Evolutionary conservation across 1,284 basidiomycete genomes (phyloP).

Genomic region (Ceratobasidium theobromae): DNA sequence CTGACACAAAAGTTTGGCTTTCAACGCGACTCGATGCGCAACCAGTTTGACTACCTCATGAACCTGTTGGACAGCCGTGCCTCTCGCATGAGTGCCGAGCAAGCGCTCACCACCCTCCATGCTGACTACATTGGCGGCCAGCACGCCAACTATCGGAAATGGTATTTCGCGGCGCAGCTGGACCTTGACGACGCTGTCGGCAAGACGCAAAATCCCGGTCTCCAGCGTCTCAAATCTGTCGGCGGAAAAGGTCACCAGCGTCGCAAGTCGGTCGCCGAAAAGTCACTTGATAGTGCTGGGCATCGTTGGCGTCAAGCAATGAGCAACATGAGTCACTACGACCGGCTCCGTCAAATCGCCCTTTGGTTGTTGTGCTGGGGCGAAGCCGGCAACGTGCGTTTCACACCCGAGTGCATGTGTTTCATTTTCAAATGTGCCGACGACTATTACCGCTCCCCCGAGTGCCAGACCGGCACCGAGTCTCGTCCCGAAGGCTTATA

Average conservation of each 20-base stretch:
- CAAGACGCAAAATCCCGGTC: slow-evolving; percentile 85
- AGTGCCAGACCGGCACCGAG: slow-evolving; percentile 92
- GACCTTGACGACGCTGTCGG: slow-evolving; percentile 98
- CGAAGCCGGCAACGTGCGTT: slow-evolving; percentile 95
- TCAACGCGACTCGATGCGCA: slow-evolving; percentile 87
- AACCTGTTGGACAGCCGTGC: slow-evolving; percentile 93
- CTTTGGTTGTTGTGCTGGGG: slow-evolving; percentile 97
- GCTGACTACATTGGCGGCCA: slow-evolving; percentile 98
- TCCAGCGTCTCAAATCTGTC: slow-evolving; percentile 80
- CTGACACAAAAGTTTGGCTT: slow-evolving; percentile 99
- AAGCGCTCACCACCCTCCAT: slow-evolving; percentile 91
- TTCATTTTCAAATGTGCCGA: slow-evolving; percentile 99
- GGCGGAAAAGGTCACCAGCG: slow-evolving; percentile 58
- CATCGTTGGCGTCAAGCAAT: slow-evolving; percentile 96
- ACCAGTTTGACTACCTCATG: slow-evolving; percentile 96
- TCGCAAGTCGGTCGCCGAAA: slow-evolving; percentile 67
- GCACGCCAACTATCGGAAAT: slow-evolving; percentile 94
- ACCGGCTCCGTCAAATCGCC: slow-evolving; percentile 93
- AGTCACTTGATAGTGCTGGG: slow-evolving; percentile 86
- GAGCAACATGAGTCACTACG: slow-evolving; percentile 98
- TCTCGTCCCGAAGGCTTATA: slow-evolving; percentile 95
- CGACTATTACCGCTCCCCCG: slow-evolving; percentile 97
- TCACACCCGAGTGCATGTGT: slow-evolving; percentile 93
- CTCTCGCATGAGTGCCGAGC: slow-evolving; percentile 96
- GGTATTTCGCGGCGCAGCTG: slow-evolving; percentile 99